Percentiles rank a stretch among this genome's conserved stretches.
These are phyloP conservation scores for Entomortierella parvispora DNA, from an alignment of 192 early-diverging fungal genomes.

Conservation along the genomic window DNA sequence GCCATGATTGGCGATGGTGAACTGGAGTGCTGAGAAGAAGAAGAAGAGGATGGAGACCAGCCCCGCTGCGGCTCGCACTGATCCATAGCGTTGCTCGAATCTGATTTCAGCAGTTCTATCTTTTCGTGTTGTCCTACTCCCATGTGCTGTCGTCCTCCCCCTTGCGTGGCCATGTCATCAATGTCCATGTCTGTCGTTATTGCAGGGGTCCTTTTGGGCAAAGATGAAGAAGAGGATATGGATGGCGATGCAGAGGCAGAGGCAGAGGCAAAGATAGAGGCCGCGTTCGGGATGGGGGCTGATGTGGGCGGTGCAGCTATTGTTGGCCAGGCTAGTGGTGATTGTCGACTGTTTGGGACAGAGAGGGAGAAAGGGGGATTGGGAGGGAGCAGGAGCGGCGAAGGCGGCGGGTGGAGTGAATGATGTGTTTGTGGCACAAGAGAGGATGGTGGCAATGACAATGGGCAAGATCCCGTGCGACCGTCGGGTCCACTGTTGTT, in stretches of 20 bases:
- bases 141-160: not conserved
- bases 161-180: not conserved
- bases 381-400: too few relatives aligned
- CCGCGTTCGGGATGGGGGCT: too few relatives aligned
- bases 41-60: slow-evolving; percentile 34
- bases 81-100: slow-evolving; percentile 39
- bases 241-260: not conserved
- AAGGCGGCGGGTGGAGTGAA: too few relatives aligned
- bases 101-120: slow-evolving; percentile 20
- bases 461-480: too few relatives aligned
- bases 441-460: too few relatives aligned
- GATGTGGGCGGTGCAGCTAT: too few relatives aligned
- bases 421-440: too few relatives aligned
- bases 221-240: not conserved
- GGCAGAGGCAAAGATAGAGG: too few relatives aligned
- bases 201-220: not conserved
- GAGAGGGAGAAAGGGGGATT: too few relatives aligned
- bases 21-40: slow-evolving; percentile 27
- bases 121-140: slow-evolving; percentile 13
- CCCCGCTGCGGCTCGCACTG: slow-evolving; percentile 36
- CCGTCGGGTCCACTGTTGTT: slow-evolving; percentile 3
- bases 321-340: too few relatives aligned
- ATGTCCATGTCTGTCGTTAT: not conserved
- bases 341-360: too few relatives aligned
- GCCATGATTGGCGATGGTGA: slow-evolving; percentile 43